A percentile compares a stretch with the other conserved stretches of the same genome.
These are phyloP conservation scores for Monosporascus sp. DNA, from an alignment of 2,329 filamentous ascomycete species.

Conservation along the genomic window DNA sequence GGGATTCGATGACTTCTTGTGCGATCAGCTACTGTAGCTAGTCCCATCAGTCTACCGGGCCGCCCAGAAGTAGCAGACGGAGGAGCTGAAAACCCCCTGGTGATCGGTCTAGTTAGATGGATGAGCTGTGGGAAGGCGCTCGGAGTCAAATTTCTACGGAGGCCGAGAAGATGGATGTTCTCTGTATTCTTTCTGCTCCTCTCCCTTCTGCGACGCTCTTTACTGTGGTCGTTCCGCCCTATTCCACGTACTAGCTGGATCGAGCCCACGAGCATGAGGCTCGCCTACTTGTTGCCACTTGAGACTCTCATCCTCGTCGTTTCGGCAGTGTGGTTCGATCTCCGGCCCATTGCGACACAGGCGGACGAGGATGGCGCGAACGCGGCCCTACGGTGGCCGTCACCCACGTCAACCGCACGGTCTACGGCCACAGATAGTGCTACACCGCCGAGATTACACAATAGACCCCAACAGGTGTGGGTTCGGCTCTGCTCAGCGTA, in stretches of 20 bases:
- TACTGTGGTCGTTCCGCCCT: no score
- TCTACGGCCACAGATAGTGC: conserved; percentile 7
- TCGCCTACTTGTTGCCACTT: background rate
- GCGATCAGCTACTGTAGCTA: no score
- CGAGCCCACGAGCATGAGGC: background rate
- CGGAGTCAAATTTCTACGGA: no score
- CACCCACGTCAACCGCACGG: conserved; percentile 9
- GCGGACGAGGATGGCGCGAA: conserved; percentile 7
- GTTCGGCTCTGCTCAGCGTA: conserved; percentile 10
- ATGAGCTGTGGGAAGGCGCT: no score
- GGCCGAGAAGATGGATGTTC: no score
- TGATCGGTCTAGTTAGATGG: no score
- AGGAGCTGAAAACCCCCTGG: no score
- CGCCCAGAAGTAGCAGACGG: no score
- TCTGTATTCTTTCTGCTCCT: no score
- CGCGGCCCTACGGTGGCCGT: conserved; percentile 1
- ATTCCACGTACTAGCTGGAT: no score
- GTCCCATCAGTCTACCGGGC: no score
- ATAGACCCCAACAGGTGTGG: conserved; percentile 15
- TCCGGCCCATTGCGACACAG: conserved; percentile 2
- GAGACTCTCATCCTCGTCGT: background rate
- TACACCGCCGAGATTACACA: conserved; percentile 5
- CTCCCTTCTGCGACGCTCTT: no score
- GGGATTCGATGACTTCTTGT: background rate
- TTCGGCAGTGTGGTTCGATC: conserved; percentile 3